Percentiles rank a stretch among this genome's conserved stretches.
Evolutionary conservation across 371 early-diverging fungal species (phyloP).

Genomic region (Fennellomyces sp.): DNA sequence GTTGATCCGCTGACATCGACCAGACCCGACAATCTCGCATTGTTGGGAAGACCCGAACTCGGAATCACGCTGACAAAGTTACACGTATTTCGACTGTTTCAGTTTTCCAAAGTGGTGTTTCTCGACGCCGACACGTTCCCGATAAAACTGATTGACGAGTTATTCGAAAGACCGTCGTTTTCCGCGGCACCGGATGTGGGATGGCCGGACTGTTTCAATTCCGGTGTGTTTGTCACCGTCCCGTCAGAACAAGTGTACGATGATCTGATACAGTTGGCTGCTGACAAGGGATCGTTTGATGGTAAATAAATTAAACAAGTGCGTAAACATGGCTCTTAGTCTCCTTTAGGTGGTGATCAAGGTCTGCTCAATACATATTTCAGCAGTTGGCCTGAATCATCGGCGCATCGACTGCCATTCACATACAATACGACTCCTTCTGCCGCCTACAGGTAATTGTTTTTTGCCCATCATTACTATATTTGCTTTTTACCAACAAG

Average conservation of each 20-base stretch:
- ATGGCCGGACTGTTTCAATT: constrained; percentile 96
- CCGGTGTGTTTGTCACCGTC: constrained; percentile 87
- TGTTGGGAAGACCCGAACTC: constrained; percentile 90
- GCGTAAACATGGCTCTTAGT: not conserved
- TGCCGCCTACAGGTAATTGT: constrained; percentile 75
- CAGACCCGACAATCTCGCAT: constrained; percentile 51
- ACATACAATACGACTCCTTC: constrained; percentile 91
- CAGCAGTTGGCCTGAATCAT: constrained; percentile 70
- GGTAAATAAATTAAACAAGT: constrained; percentile 41
- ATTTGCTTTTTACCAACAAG: not conserved
- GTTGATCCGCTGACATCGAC: constrained; percentile 58
- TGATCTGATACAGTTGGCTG: constrained; percentile 57
- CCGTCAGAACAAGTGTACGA: constrained; percentile 63
- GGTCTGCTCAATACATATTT: constrained; percentile 92
- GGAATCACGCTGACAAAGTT: constrained; percentile 89
- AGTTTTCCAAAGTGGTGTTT: constrained; percentile 75
- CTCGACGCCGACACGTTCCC: constrained; percentile 92
- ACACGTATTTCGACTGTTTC: constrained; percentile 77
- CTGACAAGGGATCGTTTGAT: constrained; percentile 74
- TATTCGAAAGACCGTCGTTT: constrained; percentile 80
- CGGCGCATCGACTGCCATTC: constrained; percentile 82
- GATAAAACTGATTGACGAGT: constrained; percentile 75
- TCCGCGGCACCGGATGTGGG: constrained; percentile 87
- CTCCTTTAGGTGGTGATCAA: constrained; percentile 86
- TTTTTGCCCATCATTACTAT: not conserved